Conservation (phyloP, 768 basidiomycete genomes). For the Auricularia sp. region DNA sequence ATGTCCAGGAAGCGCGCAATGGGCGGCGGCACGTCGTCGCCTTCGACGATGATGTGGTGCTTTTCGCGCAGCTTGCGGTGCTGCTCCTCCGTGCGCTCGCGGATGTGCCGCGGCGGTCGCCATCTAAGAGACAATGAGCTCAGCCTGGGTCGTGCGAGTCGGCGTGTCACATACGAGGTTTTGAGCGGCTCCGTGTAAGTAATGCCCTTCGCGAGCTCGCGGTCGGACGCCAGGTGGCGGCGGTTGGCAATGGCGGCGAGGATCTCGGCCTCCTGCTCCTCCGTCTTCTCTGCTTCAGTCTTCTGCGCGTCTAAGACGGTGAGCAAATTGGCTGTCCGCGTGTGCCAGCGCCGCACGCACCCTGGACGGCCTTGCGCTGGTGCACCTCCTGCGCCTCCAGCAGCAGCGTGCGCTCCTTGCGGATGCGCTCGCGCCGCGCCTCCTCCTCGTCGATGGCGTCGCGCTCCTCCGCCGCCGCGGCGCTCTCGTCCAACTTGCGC, state of each 20-base stretch:
- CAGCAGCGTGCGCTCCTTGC: slow-evolving; percentile 80
- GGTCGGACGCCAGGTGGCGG: slow-evolving; percentile 83
- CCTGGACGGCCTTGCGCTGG: slow-evolving; percentile 67
- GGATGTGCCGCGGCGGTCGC: slow-evolving; percentile 77
- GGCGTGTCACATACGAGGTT: slow-evolving; percentile 49
- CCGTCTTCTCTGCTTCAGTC: slow-evolving; percentile 72
- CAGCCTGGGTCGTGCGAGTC: neutral
- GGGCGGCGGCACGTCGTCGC: slow-evolving; percentile 87
- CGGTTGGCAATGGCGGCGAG: slow-evolving; percentile 85
- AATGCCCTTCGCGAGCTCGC: slow-evolving; percentile 90
- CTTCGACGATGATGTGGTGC: slow-evolving; percentile 90
- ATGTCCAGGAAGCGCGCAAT: slow-evolving; percentile 90
- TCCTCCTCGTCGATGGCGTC: slow-evolving; percentile 79
- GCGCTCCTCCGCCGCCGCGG: slow-evolving; percentile 40
- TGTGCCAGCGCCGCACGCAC: slow-evolving; percentile 29
- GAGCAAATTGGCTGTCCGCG: neutral
- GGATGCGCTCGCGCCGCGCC: slow-evolving; percentile 54
- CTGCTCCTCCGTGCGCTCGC: slow-evolving; percentile 57
- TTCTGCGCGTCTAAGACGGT: slow-evolving; percentile 64
- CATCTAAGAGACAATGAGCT: slow-evolving; percentile 43
- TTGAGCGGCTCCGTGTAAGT: slow-evolving; percentile 78
- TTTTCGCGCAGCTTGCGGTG: slow-evolving; percentile 73
- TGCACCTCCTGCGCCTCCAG: slow-evolving; percentile 96
- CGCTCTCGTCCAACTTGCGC: slow-evolving; percentile 44
- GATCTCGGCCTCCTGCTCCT: slow-evolving; percentile 86